Percentiles rank a stretch among this genome's conserved stretches.
phyloP scores from a whole-genome alignment of 2,329 filamentous ascomycete genomes.

The Aspergillaceae sp. region DNA sequence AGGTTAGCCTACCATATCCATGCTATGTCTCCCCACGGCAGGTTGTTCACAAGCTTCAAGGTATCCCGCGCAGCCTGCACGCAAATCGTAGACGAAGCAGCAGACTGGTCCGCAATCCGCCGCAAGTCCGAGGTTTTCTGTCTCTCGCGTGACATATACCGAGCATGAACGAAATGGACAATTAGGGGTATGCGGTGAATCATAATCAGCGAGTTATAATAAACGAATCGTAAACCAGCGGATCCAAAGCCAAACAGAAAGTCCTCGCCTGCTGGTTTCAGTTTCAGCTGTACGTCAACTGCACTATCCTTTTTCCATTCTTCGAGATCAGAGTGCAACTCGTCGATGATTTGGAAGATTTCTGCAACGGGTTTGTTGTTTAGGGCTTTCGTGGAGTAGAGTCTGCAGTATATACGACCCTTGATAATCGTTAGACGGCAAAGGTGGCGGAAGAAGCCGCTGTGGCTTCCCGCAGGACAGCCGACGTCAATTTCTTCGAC shows the following conservation, averaged over 20 bases:
- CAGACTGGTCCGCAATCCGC: constrained; percentile 77
- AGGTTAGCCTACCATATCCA: constrained; percentile 61
- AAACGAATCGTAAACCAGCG: constrained; percentile 83
- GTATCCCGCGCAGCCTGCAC: constrained; percentile 83
- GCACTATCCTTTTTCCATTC: constrained; percentile 88
- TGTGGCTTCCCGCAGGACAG: constrained; percentile 69
- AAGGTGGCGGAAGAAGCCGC: constrained; percentile 89
- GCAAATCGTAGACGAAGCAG: constrained; percentile 77
- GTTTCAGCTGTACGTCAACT: constrained; percentile 76
- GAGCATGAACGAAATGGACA: constrained; percentile 81
- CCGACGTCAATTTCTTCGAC: constrained; percentile 83
- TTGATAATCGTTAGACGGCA: constrained; percentile 83
- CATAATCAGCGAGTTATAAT: constrained; percentile 92
- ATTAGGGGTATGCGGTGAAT: constrained; percentile 95
- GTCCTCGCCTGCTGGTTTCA: constrained; percentile 78
- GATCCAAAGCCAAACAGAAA: constrained; percentile 83
- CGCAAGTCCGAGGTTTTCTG: constrained; percentile 27
- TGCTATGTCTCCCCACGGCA: constrained; percentile 84
- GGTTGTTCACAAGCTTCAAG: constrained; percentile 83
- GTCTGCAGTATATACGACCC: constrained; percentile 76
- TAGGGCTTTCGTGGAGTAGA: constrained; percentile 82
- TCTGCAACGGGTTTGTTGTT: constrained; percentile 74
- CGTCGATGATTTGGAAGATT: constrained; percentile 79
- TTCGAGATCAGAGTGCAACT: constrained; percentile 75
- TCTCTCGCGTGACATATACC: constrained; percentile 63